Conservation (phyloP, 176 grass and related monocot species). For the Ensete ventricosum region DNA sequence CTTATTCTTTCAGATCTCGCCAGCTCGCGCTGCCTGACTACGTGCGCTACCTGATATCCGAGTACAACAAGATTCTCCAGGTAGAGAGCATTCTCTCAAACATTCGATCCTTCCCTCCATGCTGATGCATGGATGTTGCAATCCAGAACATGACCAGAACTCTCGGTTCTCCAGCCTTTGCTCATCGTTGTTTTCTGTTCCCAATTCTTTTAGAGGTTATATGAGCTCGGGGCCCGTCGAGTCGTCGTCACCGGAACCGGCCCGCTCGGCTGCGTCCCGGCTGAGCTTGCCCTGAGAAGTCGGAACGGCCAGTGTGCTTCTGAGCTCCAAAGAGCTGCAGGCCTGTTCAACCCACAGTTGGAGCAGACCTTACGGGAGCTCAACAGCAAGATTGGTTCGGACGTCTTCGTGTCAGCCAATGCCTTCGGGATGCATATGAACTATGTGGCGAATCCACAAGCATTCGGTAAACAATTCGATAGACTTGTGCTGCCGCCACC, state of each 20-base stretch:
- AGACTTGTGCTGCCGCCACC: no score
- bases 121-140: neutral
- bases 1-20: constrained; percentile 20
- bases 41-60: constrained; percentile 6
- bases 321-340: constrained; percentile 55
- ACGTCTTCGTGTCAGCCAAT: constrained; percentile 71
- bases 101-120: neutral
- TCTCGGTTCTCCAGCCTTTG: neutral
- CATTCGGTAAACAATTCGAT: constrained; percentile 46
- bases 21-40: constrained; percentile 19
- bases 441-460: constrained; percentile 61
- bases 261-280: constrained; percentile 77
- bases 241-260: constrained; percentile 95
- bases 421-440: constrained; percentile 59
- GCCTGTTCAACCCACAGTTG: constrained; percentile 88
- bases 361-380: constrained; percentile 33
- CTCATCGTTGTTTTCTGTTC: neutral
- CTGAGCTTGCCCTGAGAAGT: constrained; percentile 73
- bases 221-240: constrained; percentile 54
- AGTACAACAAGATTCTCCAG: constrained; percentile 20
- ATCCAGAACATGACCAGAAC: neutral
- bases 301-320: constrained; percentile 43
- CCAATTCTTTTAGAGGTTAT: constrained; percentile 32
- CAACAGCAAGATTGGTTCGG: constrained; percentile 37
- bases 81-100: neutral